A percentile compares a stretch with the other conserved stretches of the same genome.
Evolutionary conservation across 805 yeast species (phyloP).

Genomic region (Pichia nanzhaoensis): DNA sequence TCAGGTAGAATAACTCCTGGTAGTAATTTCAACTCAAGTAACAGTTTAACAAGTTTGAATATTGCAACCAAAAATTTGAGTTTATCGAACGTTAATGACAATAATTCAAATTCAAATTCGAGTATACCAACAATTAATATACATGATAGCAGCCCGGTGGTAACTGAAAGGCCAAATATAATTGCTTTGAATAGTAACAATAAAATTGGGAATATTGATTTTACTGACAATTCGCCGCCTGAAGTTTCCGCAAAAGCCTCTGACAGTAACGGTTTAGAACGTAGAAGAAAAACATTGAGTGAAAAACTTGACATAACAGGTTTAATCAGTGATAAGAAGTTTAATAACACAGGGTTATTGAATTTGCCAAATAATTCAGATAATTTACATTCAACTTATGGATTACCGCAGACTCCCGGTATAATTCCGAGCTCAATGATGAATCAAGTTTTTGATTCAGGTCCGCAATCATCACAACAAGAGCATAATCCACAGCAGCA

Average conservation of each 20-base stretch:
- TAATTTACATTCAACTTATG: background rate
- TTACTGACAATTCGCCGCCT: background rate
- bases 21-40: background rate
- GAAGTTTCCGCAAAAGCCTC: background rate
- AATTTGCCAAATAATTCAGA: background rate
- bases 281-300: conserved; percentile 13
- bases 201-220: background rate
- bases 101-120: background rate
- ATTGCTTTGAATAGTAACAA: conserved; percentile 1
- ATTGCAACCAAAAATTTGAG: conserved; percentile 1
- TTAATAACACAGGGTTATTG: background rate
- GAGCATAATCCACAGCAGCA: too few relatives aligned
- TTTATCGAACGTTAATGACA: background rate
- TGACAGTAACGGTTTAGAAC: conserved; percentile 2
- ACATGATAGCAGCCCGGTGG: conserved; percentile 27
- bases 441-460: conserved; percentile 10
- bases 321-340: background rate
- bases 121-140: conserved; percentile 8
- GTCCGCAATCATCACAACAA: background rate
- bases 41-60: background rate
- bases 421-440: conserved; percentile 15
- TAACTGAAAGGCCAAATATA: conserved; percentile 4
- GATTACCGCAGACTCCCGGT: conserved; percentile 14
- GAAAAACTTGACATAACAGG: conserved; percentile 10
- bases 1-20: conserved; percentile 9